phyloP scores from a whole-genome alignment of 2,329 filamentous ascomycete genomes.

The Penicillium corylophilum region DNA sequence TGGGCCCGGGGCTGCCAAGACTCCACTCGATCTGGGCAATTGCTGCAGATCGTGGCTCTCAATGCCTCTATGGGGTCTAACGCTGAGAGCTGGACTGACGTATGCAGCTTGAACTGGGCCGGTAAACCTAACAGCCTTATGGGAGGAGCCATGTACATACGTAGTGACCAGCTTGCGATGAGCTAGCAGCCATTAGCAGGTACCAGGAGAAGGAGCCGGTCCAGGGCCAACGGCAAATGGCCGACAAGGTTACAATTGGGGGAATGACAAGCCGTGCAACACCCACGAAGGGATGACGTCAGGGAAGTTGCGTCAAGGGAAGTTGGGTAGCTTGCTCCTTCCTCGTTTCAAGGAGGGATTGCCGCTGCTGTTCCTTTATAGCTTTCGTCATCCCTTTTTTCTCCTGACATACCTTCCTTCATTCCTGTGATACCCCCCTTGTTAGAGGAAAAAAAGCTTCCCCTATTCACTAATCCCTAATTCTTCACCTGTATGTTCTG shows the following conservation, averaged over 20 bases:
- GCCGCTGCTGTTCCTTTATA: neutral
- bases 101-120: constrained; percentile 5
- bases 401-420: constrained; percentile 18
- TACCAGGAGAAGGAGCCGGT: too few relatives aligned
- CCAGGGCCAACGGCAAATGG: neutral
- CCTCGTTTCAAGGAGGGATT: constrained; percentile 3
- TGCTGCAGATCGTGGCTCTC: constrained; percentile 12
- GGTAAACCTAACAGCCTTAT: constrained; percentile 11
- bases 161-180: too few relatives aligned
- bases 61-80: constrained; percentile 12
- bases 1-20: constrained; percentile 18
- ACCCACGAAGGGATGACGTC: constrained; percentile 13
- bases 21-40: constrained; percentile 2
- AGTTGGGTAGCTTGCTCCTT: neutral
- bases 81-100: constrained; percentile 6
- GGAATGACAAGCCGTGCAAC: constrained; percentile 7
- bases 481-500: constrained; percentile 7
- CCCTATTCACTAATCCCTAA: constrained; percentile 15
- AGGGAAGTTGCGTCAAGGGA: constrained; percentile 9
- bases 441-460: constrained; percentile 1
- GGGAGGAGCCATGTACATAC: neutral
- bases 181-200: neutral
- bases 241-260: constrained; percentile 3
- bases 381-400: constrained; percentile 16
- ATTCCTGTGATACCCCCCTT: constrained; percentile 29